Base-by-base conservation (phyloP, 352 stramenopile genomes). In the Phytopythium delawarense region DNA sequence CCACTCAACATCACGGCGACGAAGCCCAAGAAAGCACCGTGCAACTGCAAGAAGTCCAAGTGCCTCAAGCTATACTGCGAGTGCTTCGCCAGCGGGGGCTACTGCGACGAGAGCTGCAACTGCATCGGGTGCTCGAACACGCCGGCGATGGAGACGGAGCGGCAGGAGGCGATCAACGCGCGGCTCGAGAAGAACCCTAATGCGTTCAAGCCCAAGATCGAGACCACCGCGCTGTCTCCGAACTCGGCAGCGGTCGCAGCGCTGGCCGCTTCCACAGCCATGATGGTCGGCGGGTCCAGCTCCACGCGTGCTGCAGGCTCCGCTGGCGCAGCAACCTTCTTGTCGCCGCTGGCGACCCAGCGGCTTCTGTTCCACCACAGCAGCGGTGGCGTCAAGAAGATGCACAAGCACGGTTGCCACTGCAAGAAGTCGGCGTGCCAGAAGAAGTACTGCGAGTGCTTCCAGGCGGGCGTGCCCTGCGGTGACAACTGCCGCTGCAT, bases 381-480 rank as follows among this genome's bases (percentile, higher is more conserved):
- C 60, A 77, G 34, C 69, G 18, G 46, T 25, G 16, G 64, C 9
- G 44, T 66, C 32, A 89, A 79, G 53, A 91, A 88, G 65, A 91
- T 88, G 65, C 96, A 99, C 78, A 98, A 98, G 63, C 75, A 96
- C 30, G 96, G 96, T 7, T 99, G 96, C 66, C 97, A 98, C 64
- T 99, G 96, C 67, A 96, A 98, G 32, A 99, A 98, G 67, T 98
- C 88, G 23, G 91, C 88, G 2, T 99, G 96, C 61, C 91, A 98
- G 64, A 99, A 99, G 79, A 98, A 98, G 50, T 99, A 99, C 70
- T 99, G 96, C 70, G 96, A 99, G 74, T 99, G 96, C 53, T 99
- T 97, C 69, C 92, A 98, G 65, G 93, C 92, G 0, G 88, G 83
- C 8, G 82, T 96, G 8, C 69, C 80, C 16, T 97, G 90, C 58